phyloP scores from a whole-genome alignment of 2,329 filamentous ascomycete species.

The Trematosphaeria pertusa region DNA sequence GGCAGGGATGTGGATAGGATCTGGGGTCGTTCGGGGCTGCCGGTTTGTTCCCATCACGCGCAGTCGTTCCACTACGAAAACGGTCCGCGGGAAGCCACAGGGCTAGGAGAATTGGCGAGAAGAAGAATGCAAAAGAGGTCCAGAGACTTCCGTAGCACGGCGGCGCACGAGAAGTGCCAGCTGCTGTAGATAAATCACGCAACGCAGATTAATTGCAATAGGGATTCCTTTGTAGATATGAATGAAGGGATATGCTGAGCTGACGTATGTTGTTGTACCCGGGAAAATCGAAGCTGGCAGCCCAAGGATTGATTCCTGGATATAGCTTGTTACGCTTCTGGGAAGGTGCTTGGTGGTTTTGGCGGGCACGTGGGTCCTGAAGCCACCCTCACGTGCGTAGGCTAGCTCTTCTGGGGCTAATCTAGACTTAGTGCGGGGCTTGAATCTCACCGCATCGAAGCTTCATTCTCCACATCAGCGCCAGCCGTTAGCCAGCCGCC shows the following conservation, averaged over 20 bases:
- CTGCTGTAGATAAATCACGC: no score
- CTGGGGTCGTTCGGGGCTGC: no score
- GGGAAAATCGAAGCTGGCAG: no score
- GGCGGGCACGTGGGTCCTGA: no score
- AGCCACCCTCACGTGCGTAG: slow-evolving; percentile 3
- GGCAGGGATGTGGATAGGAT: no score
- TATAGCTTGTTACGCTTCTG: slow-evolving; percentile 22
- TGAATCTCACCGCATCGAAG: neutral
- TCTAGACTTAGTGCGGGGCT: neutral
- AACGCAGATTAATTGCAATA: no score
- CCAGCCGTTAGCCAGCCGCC: slow-evolving; percentile 5
- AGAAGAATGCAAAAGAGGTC: neutral
- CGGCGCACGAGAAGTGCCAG: no score
- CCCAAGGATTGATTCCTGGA: no score
- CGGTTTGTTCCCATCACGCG: no score
- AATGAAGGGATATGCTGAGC: no score
- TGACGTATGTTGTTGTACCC: no score
- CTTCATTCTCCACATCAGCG: slow-evolving; percentile 7
- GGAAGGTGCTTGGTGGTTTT: slow-evolving; percentile 22
- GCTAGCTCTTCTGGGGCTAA: neutral
- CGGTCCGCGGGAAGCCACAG: slow-evolving; percentile 10
- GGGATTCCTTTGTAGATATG: no score
- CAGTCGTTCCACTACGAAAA: slow-evolving; percentile 5
- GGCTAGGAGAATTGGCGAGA: slow-evolving; percentile 15
- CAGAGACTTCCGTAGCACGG: slow-evolving; percentile 2